These are phyloP conservation scores for Panicum virgatum DNA, from an alignment of 202 grass and related monocot species.

Conservation along the genomic window DNA sequence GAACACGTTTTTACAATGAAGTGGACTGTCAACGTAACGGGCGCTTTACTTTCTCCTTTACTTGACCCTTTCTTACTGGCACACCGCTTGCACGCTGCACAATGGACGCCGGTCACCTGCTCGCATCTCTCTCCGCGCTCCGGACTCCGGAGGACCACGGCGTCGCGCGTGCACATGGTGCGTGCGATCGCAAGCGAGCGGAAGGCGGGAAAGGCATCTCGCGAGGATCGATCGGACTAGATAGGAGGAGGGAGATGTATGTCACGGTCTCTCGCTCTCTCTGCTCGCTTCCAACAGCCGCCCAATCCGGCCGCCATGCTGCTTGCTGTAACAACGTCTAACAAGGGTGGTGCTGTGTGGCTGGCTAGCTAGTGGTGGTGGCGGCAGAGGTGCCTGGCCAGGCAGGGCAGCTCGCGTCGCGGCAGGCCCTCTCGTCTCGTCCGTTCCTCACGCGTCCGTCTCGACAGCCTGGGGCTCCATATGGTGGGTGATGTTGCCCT, in stretches of 20 bases:
- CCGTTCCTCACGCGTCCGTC: background rate
- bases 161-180: background rate
- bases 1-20: background rate
- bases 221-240: background rate
- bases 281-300: background rate
- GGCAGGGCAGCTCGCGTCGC: background rate
- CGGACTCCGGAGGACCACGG: background rate
- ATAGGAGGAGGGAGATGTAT: background rate
- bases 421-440: background rate
- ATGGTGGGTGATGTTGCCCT: background rate
- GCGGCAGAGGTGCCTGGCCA: background rate
- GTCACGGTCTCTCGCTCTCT: background rate
- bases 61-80: background rate
- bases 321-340: background rate
- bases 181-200: background rate
- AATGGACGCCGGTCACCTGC: background rate
- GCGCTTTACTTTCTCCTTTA: constrained; percentile 5
- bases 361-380: background rate
- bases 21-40: constrained; percentile 6
- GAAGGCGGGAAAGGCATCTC: constrained; percentile 5
- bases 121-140: background rate
- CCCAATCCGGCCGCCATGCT: background rate
- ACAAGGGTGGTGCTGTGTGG: background rate
- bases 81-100: background rate
- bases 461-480: background rate